phyloP scores from a whole-genome alignment of 2,329 filamentous ascomycete genomes.

The Hysterium pulicare region DNA sequence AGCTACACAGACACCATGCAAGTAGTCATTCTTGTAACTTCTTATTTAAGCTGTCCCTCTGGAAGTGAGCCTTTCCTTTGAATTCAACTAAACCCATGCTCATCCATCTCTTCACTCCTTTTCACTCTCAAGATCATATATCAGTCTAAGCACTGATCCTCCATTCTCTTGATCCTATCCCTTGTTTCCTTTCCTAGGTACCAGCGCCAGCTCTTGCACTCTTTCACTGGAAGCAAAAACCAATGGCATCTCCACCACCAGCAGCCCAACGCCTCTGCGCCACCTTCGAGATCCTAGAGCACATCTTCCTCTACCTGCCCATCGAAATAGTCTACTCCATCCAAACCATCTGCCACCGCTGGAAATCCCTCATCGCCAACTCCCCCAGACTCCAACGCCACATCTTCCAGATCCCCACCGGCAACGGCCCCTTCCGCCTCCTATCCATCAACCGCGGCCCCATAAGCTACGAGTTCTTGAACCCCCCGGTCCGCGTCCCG shows the following conservation, averaged over 20 bases:
- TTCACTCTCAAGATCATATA: no score
- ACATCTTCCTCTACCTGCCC: conserved; percentile 5
- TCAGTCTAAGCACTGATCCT: neutral
- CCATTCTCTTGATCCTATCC: neutral
- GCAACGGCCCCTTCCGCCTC: neutral
- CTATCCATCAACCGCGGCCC: neutral
- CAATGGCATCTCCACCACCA: neutral
- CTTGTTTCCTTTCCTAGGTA: neutral
- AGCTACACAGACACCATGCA: no score
- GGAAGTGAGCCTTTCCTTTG: no score
- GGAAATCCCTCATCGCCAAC: conserved; percentile 3
- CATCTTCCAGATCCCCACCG: conserved; percentile 3
- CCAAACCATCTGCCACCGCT: conserved; percentile 5
- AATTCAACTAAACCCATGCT: no score
- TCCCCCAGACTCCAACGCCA: conserved; percentile 5
- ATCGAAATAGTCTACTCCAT: conserved; percentile 2
- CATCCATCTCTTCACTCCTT: no score
- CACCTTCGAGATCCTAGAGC: conserved; percentile 6
- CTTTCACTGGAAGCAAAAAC: no score
- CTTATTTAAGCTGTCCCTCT: no score
- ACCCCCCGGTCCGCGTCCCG: neutral
- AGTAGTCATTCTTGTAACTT: no score
- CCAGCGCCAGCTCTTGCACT: no score
- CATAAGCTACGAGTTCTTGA: neutral
- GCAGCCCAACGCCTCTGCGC: conserved; percentile 3